A percentile compares a stretch with the other conserved stretches of the same genome.
phyloP scores from a whole-genome alignment of 1,284 basidiomycete species.

The Gastroboletus turbinatus region DNA sequence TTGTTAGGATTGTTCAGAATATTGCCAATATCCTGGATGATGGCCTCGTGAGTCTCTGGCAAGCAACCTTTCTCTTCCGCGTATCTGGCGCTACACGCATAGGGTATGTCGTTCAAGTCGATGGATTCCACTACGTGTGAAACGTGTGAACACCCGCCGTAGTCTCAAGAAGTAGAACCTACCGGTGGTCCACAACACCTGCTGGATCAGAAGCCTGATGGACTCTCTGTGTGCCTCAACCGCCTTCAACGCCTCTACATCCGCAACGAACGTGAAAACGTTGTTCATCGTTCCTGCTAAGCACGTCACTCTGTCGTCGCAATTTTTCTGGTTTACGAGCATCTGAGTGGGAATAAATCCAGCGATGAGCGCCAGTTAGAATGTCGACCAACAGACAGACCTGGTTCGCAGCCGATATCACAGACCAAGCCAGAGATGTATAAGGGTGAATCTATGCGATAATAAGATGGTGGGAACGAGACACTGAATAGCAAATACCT shows the following conservation, averaged over 20 bases:
- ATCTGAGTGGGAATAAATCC: too few relatives aligned
- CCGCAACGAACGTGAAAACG: constrained; percentile 1
- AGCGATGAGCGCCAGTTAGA: too few relatives aligned
- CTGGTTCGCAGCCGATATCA: too few relatives aligned
- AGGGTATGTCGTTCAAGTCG: constrained; percentile 1
- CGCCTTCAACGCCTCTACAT: neutral
- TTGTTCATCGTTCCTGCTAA: neutral
- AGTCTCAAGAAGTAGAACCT: neutral
- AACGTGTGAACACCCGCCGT: neutral
- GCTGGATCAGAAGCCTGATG: neutral
- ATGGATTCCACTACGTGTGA: neutral
- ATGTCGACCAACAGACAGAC: too few relatives aligned
- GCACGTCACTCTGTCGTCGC: neutral
- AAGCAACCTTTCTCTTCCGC: constrained; percentile 4
- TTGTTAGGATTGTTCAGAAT: neutral
- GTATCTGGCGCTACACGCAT: constrained; percentile 1
- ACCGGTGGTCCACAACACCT: neutral
- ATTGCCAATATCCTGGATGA: neutral
- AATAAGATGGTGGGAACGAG: too few relatives aligned
- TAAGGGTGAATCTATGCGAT: too few relatives aligned
- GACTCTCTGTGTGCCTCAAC: neutral
- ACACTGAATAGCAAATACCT: too few relatives aligned
- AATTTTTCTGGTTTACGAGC: neutral
- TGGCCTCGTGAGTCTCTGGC: constrained; percentile 1
- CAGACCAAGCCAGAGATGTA: too few relatives aligned